A percentile compares a stretch with the other conserved stretches of the same genome.
Conservation (phyloP, 768 basidiomycete species). For the Rhodocollybia butyracea region DNA sequence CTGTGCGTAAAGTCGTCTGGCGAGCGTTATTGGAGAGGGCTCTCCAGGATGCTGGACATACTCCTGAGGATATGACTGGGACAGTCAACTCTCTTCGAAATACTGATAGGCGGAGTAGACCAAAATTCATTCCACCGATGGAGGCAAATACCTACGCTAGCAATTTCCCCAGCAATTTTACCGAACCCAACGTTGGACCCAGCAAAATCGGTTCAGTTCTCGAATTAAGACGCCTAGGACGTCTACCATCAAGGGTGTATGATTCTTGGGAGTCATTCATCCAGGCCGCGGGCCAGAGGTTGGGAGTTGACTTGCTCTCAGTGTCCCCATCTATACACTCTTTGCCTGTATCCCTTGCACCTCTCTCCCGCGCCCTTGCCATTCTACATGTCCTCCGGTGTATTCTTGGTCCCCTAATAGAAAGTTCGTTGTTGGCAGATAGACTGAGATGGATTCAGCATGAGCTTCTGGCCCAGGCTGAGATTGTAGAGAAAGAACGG, state of each 20-base stretch:
- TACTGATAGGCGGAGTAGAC: not conserved
- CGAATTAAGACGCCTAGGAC: slow-evolving; percentile 36
- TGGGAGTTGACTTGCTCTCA: slow-evolving; percentile 7
- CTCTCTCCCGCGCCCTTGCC: slow-evolving; percentile 29
- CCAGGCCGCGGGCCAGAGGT: not conserved
- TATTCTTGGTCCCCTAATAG: slow-evolving; percentile 64
- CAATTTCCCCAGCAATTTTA: not conserved
- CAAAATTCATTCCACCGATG: slow-evolving; percentile 15
- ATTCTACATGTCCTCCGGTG: slow-evolving; percentile 67
- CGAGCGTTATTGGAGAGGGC: slow-evolving; percentile 51
- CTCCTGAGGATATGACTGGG: not conserved
- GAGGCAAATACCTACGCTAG: slow-evolving; percentile 6
- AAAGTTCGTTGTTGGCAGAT: slow-evolving; percentile 63
- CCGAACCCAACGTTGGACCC: not conserved
- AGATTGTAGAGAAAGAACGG: not conserved
- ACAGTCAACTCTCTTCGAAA: not conserved
- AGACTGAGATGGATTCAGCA: slow-evolving; percentile 55
- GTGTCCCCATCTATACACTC: not conserved
- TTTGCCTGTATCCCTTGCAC: not conserved
- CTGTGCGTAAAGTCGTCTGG: slow-evolving; percentile 69
- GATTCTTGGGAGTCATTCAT: slow-evolving; percentile 39
- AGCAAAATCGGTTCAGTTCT: slow-evolving; percentile 13
- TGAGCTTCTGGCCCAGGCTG: slow-evolving; percentile 28
- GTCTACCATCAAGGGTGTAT: slow-evolving; percentile 39
- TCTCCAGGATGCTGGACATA: not conserved